Percentiles rank a stretch among this genome's conserved stretches.
Evolutionary conservation across 2,329 filamentous ascomycete genomes (phyloP).

Genomic region (Dichotomopilus funicola): DNA sequence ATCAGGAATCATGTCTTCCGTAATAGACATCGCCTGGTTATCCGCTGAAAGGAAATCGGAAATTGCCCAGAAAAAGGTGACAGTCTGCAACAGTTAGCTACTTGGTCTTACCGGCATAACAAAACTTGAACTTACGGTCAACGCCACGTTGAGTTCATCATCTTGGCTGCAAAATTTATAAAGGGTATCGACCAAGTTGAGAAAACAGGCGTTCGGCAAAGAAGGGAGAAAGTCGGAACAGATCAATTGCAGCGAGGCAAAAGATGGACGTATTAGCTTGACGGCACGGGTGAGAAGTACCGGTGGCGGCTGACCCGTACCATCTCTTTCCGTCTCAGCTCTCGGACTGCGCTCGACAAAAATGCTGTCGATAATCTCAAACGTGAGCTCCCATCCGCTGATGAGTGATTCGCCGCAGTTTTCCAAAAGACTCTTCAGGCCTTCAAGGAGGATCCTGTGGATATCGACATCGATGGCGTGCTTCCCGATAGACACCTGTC

Average conservation of each 20-base stretch:
- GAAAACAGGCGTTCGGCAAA: constrained; percentile 63
- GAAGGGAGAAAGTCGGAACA: constrained; percentile 88
- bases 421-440: constrained; percentile 75
- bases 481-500: constrained; percentile 48
- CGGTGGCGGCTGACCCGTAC: constrained; percentile 24
- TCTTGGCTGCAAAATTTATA: constrained; percentile 84
- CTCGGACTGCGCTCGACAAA: constrained; percentile 48
- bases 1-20: constrained; percentile 47
- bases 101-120: neutral
- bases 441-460: constrained; percentile 72
- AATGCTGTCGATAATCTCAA: constrained; percentile 77
- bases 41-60: constrained; percentile 74
- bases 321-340: constrained; percentile 30
- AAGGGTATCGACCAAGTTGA: constrained; percentile 76
- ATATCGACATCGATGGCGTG: constrained; percentile 68
- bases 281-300: constrained; percentile 54
- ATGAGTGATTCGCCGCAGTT: constrained; percentile 78
- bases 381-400: constrained; percentile 78
- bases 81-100: constrained; percentile 49
- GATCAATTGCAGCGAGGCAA: constrained; percentile 83
- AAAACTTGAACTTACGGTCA: constrained; percentile 59
- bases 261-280: constrained; percentile 76
- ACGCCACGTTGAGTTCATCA: constrained; percentile 88
- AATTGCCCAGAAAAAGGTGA: constrained; percentile 93
- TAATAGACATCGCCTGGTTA: constrained; percentile 52